A percentile compares a stretch with the other conserved stretches of the same genome.
Conservation (phyloP, 140 eudicot species). For the Bidens hawaiensis region DNA sequence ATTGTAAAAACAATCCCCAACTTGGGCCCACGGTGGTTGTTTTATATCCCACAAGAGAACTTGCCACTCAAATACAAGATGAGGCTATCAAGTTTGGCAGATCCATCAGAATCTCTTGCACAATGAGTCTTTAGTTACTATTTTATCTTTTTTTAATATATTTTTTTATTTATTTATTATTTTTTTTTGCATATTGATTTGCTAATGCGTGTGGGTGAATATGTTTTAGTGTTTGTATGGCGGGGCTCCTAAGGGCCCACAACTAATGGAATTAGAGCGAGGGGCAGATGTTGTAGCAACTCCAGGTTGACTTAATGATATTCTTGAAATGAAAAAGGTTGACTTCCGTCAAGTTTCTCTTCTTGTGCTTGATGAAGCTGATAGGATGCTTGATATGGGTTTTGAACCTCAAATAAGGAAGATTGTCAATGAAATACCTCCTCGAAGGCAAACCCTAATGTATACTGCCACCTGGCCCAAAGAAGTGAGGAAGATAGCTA, state of each 20-base stretch:
- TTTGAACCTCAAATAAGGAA: no score
- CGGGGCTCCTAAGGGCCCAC: slow-evolving; percentile 91
- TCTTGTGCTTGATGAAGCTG: slow-evolving; percentile 95
- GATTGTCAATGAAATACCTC: no score
- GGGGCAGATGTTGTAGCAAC: slow-evolving; percentile 97
- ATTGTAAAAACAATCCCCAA: slow-evolving; percentile 62
- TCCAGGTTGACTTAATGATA: no score
- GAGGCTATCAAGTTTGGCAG: no score
- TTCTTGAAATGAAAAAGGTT: slow-evolving; percentile 80
- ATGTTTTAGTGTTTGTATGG: slow-evolving; percentile 83
- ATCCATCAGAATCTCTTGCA: no score
- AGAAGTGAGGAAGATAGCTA: no score
- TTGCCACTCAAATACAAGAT: no score
- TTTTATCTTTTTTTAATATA: not conserved
- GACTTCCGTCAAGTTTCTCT: slow-evolving; percentile 84
- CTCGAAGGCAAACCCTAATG: no score
- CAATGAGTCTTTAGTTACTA: slow-evolving; percentile 32
- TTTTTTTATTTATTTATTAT: no score
- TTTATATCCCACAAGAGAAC: no score
- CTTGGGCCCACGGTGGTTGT: slow-evolving; percentile 88
- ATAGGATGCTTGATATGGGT: no score
- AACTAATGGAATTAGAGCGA: slow-evolving; percentile 73
- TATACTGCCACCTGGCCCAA: no score
- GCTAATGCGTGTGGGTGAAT: not conserved
- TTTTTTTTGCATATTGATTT: not conserved